Conservation (phyloP, 768 basidiomycete species). For the Tylopilus subfusipes region DNA sequence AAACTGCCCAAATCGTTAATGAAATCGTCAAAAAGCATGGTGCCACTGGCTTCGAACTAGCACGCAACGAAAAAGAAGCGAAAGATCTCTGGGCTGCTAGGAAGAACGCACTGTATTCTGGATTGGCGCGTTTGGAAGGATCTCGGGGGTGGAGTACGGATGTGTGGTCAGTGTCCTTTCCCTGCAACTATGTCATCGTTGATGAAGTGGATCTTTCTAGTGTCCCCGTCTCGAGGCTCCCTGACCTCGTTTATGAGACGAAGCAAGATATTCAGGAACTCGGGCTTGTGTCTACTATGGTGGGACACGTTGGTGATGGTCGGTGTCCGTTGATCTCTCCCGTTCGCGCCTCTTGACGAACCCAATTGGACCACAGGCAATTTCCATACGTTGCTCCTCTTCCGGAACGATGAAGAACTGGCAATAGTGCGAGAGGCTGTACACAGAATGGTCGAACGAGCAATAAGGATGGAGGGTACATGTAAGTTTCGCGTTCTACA, state of each 20-base stretch:
- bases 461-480: conserved; percentile 69
- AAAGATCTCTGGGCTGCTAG: conserved; percentile 69
- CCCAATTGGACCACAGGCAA: conserved; percentile 33
- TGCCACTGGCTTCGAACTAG: conserved; percentile 63
- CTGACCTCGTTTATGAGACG: conserved; percentile 63
- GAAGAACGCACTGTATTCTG: conserved; percentile 61
- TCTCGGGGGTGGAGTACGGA: conserved; percentile 67
- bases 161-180: conserved; percentile 52
- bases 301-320: conserved; percentile 78
- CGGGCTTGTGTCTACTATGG: conserved; percentile 60
- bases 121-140: conserved; percentile 55
- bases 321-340: conserved; percentile 29
- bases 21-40: conserved; percentile 60
- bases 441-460: conserved; percentile 61
- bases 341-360: background rate
- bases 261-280: conserved; percentile 60
- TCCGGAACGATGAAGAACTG: conserved; percentile 53
- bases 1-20: conserved; percentile 58
- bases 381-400: conserved; percentile 53
- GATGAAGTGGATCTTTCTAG: conserved; percentile 19
- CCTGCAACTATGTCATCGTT: background rate
- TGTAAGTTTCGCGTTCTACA: conserved; percentile 40
- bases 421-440: conserved; percentile 43
- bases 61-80: conserved; percentile 61
- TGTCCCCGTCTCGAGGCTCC: conserved; percentile 64